These are phyloP conservation scores for Neonectria sp. DNA, from an alignment of 2,329 filamentous ascomycete genomes.

Conservation along the genomic window DNA sequence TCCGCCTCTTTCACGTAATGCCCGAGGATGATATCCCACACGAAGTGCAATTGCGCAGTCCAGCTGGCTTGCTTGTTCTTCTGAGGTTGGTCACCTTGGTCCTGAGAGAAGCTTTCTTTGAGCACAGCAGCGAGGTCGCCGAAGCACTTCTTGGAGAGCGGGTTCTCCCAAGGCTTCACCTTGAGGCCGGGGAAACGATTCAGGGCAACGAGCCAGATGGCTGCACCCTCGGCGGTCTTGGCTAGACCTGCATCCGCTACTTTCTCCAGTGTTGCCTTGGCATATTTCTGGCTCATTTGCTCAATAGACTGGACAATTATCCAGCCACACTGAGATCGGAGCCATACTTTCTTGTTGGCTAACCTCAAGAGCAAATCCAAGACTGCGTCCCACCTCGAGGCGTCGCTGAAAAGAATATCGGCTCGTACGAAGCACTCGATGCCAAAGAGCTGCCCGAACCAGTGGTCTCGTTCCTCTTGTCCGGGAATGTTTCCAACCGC, in stretches of 20 bases:
- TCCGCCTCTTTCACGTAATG: constrained; percentile 61
- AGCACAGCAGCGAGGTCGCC: constrained; percentile 81
- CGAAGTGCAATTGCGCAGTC: constrained; percentile 87
- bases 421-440: constrained; percentile 89
- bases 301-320: constrained; percentile 81
- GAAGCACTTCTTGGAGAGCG: constrained; percentile 78
- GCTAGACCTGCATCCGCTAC: constrained; percentile 77
- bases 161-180: constrained; percentile 83
- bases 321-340: constrained; percentile 89
- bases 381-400: constrained; percentile 75
- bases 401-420: constrained; percentile 75
- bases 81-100: constrained; percentile 57
- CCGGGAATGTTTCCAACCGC: constrained; percentile 67
- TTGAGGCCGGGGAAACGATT: constrained; percentile 75
- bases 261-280: constrained; percentile 73
- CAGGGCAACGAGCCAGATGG: constrained; percentile 84
- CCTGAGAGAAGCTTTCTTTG: constrained; percentile 77
- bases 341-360: constrained; percentile 87
- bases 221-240: constrained; percentile 89
- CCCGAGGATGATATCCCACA: constrained; percentile 85
- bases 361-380: constrained; percentile 81
- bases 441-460: constrained; percentile 89
- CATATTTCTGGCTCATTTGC: constrained; percentile 71
- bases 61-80: constrained; percentile 79
- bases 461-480: constrained; percentile 88